Evolutionary conservation across 306 rosid species (phyloP), one percentile per base, ranked within the genome.

Genomic region (Senna siamea): DNA sequence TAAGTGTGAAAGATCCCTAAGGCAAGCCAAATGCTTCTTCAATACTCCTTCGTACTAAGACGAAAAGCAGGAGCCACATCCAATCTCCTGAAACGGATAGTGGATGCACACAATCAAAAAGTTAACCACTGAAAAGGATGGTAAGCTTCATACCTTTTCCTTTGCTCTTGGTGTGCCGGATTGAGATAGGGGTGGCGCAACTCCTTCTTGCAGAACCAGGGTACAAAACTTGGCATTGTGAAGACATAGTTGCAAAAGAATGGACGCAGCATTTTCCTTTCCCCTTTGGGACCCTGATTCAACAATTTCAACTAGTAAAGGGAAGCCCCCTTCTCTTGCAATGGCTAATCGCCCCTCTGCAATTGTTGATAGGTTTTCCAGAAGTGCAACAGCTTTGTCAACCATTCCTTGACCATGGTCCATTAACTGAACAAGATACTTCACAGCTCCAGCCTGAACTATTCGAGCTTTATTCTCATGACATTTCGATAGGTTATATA

Each of bases 161-260:
- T 76, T 91, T 26, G 98, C 97, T 81, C 98, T 88, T 47, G 94
- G 82, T 7, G 94, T 91, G 67, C 98, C 97, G 35, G 87, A 88
- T 75, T 89, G 98, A 35, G 96, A 89, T 68, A 93, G 75, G 20
- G 98, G 96, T 15, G 98, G 98, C n/a, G 91, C 97, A 6, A 94
- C 97, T 70, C 98, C 98, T 91, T 93, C 98, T 85, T 89, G 97
- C 43, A 93, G 88, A 86, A 93, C 85, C 76, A 93, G 46, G 35
- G 86, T 91, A 76, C 98, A 93, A 77, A 86, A 85, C 83, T 88
- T 89, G 35, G 81, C 66, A 80, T 85, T 89, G 50, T 91, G 90
- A 83, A 93, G 94, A 78, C 98, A 89, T 17, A 93, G 78, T 72
- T 93, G 98, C 85, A 91, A 81, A 74, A 93, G 75, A 78, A 87